Conservation (phyloP, 75 land plant species). For the Cunninghamia lanceolata region DNA sequence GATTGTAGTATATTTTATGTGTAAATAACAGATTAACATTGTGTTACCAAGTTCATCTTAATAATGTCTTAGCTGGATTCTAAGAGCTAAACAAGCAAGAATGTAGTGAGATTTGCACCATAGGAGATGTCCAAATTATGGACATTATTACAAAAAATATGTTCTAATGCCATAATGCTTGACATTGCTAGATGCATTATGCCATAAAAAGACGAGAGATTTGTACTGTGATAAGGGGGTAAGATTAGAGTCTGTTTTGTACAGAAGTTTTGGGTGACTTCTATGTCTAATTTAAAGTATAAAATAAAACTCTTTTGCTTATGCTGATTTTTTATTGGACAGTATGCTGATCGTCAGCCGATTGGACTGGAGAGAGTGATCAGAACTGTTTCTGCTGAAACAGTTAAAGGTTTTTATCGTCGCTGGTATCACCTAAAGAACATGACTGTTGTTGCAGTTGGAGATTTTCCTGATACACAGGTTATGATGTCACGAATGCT, state of each 20-base stretch:
- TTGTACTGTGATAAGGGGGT: background rate
- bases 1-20: no score
- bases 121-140: no score
- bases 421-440: constrained; percentile 89
- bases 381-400: constrained; percentile 60
- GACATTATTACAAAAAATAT: no score
- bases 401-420: constrained; percentile 72
- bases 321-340: constrained; percentile 18
- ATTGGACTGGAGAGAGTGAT: constrained; percentile 97
- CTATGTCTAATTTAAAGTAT: background rate
- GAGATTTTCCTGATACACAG: constrained; percentile 92
- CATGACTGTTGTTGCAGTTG: constrained; percentile 95
- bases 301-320: background rate
- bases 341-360: constrained; percentile 96
- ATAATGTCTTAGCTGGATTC: no score
- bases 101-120: background rate
- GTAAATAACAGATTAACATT: no score
- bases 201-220: background rate
- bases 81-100: background rate
- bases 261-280: background rate
- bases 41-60: background rate
- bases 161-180: background rate
- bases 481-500: constrained; percentile 26
- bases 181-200: background rate
- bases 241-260: background rate